phyloP scores from a whole-genome alignment of 495 filamentous ascomycete genomes.

The Patellaria atrata region DNA sequence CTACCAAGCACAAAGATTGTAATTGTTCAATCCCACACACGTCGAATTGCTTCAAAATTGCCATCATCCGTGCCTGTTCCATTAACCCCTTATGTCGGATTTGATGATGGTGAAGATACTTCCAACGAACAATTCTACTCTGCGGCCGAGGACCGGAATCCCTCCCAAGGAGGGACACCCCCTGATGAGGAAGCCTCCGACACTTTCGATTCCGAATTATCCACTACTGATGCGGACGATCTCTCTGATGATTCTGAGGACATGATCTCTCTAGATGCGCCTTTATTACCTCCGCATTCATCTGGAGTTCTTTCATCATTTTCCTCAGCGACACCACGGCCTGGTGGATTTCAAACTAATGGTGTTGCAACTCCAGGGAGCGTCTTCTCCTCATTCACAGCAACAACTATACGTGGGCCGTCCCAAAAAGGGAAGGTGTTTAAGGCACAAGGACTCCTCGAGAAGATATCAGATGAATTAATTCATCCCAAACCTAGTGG shows the following conservation, averaged over 20 bases:
- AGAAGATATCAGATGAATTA: constrained; percentile 57
- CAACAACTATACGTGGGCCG: constrained; percentile 56
- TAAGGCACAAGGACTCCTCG: constrained; percentile 62
- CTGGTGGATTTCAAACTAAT: constrained; percentile 45
- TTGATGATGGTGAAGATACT: constrained; percentile 62
- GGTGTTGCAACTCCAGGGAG: constrained; percentile 66
- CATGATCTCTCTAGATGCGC: constrained; percentile 63
- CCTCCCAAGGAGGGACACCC: constrained; percentile 38
- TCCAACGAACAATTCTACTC: constrained; percentile 82
- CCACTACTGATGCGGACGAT: constrained; percentile 24
- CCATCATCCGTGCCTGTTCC: constrained; percentile 28
- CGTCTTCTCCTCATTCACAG: constrained; percentile 71
- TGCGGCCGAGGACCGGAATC: constrained; percentile 61
- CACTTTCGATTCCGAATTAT: constrained; percentile 24
- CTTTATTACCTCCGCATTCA: constrained; percentile 52
- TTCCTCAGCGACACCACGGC: constrained; percentile 56
- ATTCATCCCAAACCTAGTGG: constrained; percentile 68
- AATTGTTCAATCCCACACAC: constrained; percentile 41
- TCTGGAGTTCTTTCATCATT: constrained; percentile 57
- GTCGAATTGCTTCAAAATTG: constrained; percentile 26
- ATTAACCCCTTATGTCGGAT: constrained; percentile 37
- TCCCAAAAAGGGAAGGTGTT: constrained; percentile 48
- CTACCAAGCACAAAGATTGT: constrained; percentile 53
- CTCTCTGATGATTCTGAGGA: constrained; percentile 29
- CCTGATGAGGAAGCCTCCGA: constrained; percentile 35